phyloP scores from a whole-genome alignment of 306 rosid genomes.

The Gastrolobium bilobum region DNA sequence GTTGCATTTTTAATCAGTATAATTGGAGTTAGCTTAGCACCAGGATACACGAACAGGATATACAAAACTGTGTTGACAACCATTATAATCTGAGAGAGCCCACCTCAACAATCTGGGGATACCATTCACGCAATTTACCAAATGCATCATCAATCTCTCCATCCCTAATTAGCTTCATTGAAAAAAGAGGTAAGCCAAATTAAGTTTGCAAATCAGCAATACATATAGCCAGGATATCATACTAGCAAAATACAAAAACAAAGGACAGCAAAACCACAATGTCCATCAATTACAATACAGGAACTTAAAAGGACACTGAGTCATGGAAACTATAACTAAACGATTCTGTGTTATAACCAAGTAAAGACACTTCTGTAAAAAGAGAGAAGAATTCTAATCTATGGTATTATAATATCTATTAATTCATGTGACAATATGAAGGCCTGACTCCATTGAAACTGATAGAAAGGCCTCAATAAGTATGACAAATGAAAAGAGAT shows the following conservation, averaged over 20 bases:
- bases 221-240: slow-evolving; percentile 19
- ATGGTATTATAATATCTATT: background rate
- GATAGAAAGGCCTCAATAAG: background rate
- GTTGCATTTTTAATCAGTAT: slow-evolving; percentile 33
- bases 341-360: slow-evolving; percentile 11
- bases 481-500: background rate
- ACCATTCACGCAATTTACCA: slow-evolving; percentile 88
- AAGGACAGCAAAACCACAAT: slow-evolving; percentile 27
- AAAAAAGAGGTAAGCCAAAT: slow-evolving; percentile 51
- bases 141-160: slow-evolving; percentile 91
- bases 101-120: slow-evolving; percentile 95
- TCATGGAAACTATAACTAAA: background rate
- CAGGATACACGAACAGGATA: slow-evolving; percentile 28
- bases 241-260: slow-evolving; percentile 30
- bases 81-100: slow-evolving; percentile 46
- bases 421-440: slow-evolving; percentile 1
- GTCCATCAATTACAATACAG: slow-evolving; percentile 15
- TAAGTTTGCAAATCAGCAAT: slow-evolving; percentile 38
- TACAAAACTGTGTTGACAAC: slow-evolving; percentile 1
- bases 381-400: slow-evolving; percentile 23
- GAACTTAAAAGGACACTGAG: slow-evolving; percentile 7
- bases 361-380: background rate
- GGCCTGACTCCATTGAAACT: background rate
- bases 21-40: slow-evolving; percentile 23
- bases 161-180: slow-evolving; percentile 81